Base-by-base conservation (phyloP, 805 yeast species). In the Candida fluviatilis region DNA sequence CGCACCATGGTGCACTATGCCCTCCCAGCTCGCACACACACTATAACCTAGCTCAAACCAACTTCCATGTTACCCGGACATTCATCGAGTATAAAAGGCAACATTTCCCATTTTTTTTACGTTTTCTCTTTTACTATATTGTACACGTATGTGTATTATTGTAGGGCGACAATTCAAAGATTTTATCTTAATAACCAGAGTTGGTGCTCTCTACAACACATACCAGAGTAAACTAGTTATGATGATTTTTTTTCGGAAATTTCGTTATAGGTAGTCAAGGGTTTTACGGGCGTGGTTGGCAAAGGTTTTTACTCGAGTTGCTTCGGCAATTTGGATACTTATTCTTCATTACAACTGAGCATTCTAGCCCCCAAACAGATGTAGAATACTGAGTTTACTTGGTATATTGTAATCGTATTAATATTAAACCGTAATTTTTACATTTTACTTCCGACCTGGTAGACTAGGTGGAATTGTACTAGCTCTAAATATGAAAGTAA, bases 171-270 rank as follows among this genome's bases (percentile, higher is more conserved):
- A 51, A 50, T 54, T 57, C 52, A 29, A 46, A 46, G 50, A 49
- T 45, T 27, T 31, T 34, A n/a, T 13, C 52, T 47, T 47, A 43
- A 41, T 38, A 37, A 50, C 63, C 54, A 68, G 64, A 63, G 47
- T 52, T 58, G 62, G 51, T 55, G 65, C 74, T 69, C 74, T 68
- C 74, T 69, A 69, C 74, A 69, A 69, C 71, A 55, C 69, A 64
- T 65, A 50, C 73, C 50, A 69, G 63, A 69, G 71, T 55, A 57
- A 40, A 65, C 72, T 64, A 61, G 62, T 55, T 58, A 37, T 47
- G 53, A 21, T 36, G 27, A 13, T 12, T 26, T 35, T 14, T 35
- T 18, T 28, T 33, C 35, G 35, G 28, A 33, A 13, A 33, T 14
- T 10, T 26, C 4, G 12, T 8, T 16, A 10, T 37, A 56, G 62